Percentiles rank a stretch among this genome's conserved stretches.
Conservation (phyloP, 768 basidiomycete species). For the Mycena indigotica region DNA sequence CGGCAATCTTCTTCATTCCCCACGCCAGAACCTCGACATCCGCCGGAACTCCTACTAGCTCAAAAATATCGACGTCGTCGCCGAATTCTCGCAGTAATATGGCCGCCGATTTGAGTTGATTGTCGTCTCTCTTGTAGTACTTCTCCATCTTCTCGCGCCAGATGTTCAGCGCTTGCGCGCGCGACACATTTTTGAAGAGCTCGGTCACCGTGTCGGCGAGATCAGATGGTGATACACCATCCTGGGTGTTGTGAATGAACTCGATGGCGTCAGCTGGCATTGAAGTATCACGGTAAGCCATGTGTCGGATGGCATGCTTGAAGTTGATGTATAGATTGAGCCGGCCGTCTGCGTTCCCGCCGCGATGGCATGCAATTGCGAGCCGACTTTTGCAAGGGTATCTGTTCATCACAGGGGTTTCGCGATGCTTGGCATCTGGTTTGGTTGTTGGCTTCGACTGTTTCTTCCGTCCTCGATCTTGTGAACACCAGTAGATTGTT, state of each 20-base stretch:
- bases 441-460: slow-evolving; percentile 2
- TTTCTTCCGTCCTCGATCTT: slow-evolving; percentile 18
- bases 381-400: slow-evolving; percentile 12
- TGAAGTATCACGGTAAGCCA: background rate
- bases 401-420: slow-evolving; percentile 11
- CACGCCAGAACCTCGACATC: slow-evolving; percentile 7
- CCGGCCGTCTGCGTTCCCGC: background rate
- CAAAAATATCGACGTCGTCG: slow-evolving; percentile 16
- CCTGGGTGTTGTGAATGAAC: background rate
- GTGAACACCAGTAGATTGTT: slow-evolving; percentile 19
- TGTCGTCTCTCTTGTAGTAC: slow-evolving; percentile 20
- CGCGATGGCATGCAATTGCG: background rate
- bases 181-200: slow-evolving; percentile 24
- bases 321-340: slow-evolving; percentile 1
- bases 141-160: slow-evolving; percentile 20
- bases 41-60: background rate
- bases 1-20: slow-evolving; percentile 21
- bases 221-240: background rate
- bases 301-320: background rate
- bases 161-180: slow-evolving; percentile 17
- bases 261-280: background rate
- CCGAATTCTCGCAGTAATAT: slow-evolving; percentile 16
- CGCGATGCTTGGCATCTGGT: slow-evolving; percentile 7
- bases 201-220: slow-evolving; percentile 31
- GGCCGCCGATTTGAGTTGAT: slow-evolving; percentile 19